A percentile compares a stretch with the other conserved stretches of the same genome.
phyloP scores from a whole-genome alignment of 768 basidiomycete genomes.

The Collybia sordida region DNA sequence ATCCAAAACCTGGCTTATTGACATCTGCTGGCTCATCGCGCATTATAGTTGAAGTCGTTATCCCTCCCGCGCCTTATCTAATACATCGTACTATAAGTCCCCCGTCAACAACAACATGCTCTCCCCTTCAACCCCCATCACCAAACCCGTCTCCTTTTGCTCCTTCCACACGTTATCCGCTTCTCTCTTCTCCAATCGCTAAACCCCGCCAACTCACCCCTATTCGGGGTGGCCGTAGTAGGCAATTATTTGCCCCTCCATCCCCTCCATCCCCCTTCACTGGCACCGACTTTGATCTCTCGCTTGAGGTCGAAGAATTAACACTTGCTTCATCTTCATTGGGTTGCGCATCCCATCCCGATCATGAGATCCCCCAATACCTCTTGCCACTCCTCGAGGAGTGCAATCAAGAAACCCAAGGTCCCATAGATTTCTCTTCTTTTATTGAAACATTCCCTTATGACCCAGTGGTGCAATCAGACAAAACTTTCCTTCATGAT shows the following conservation, averaged over 20 bases:
- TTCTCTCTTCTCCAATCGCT: slow-evolving; percentile 28
- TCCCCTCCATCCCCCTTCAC: slow-evolving; percentile 55
- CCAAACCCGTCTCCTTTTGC: neutral
- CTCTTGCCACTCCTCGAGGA: slow-evolving; percentile 67
- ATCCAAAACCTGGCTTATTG: slow-evolving; percentile 9
- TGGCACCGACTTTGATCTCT: slow-evolving; percentile 53
- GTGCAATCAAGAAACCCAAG: slow-evolving; percentile 61
- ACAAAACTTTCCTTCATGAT: slow-evolving; percentile 14
- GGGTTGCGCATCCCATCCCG: slow-evolving; percentile 12
- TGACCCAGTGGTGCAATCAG: slow-evolving; percentile 58
- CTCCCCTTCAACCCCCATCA: slow-evolving; percentile 9
- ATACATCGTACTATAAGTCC: slow-evolving; percentile 14
- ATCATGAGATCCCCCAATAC: slow-evolving; percentile 46
- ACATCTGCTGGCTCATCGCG: slow-evolving; percentile 12
- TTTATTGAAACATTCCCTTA: slow-evolving; percentile 82
- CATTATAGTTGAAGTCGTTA: slow-evolving; percentile 36
- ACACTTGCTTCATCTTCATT: slow-evolving; percentile 28
- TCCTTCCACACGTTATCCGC: slow-evolving; percentile 14
- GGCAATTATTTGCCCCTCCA: slow-evolving; percentile 40
- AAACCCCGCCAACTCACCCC: slow-evolving; percentile 70
- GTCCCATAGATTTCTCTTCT: slow-evolving; percentile 75
- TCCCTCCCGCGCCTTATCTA: slow-evolving; percentile 39
- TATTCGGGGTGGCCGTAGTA: slow-evolving; percentile 46
- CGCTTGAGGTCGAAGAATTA: slow-evolving; percentile 48
- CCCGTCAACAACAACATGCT: neutral